Percentiles rank a stretch among this genome's conserved stretches.
Conservation (phyloP, 1,139 yeast genomes). For the Pichia sp. region DNA sequence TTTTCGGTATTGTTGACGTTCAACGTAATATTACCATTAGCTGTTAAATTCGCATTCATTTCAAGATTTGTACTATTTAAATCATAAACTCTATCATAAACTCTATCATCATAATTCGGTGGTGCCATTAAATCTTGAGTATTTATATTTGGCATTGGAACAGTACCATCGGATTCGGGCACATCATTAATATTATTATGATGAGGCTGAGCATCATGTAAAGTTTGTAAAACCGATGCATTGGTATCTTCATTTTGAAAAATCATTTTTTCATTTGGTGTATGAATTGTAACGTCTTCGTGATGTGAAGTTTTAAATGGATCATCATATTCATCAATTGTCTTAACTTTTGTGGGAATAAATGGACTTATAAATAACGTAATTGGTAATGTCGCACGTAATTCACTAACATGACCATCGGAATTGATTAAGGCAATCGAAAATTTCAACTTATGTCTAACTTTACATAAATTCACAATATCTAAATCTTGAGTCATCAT, state of each 20-base stretch:
- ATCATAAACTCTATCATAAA: constrained; percentile 80
- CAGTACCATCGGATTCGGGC: not conserved
- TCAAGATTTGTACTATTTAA: constrained; percentile 15
- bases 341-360: constrained; percentile 57
- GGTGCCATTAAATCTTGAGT: constrained; percentile 60
- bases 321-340: constrained; percentile 28
- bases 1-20: not conserved
- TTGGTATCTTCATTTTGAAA: constrained; percentile 19
- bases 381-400: constrained; percentile 63
- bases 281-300: constrained; percentile 26
- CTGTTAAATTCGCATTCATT: not conserved
- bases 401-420: constrained; percentile 49
- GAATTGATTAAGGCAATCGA: constrained; percentile 19
- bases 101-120: constrained; percentile 79
- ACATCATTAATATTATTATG: constrained; percentile 8
- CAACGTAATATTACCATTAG: not conserved
- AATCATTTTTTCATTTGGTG: constrained; percentile 23
- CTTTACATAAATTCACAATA: constrained; percentile 51
- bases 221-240: constrained; percentile 1
- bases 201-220: constrained; percentile 4
- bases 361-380: constrained; percentile 71
- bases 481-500: constrained; percentile 83
- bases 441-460: constrained; percentile 56
- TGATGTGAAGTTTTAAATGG: constrained; percentile 17
- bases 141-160: constrained; percentile 16